Base-by-base conservation (phyloP, 164 flowering plant genomes). In the Tinospora cordifolia region DNA sequence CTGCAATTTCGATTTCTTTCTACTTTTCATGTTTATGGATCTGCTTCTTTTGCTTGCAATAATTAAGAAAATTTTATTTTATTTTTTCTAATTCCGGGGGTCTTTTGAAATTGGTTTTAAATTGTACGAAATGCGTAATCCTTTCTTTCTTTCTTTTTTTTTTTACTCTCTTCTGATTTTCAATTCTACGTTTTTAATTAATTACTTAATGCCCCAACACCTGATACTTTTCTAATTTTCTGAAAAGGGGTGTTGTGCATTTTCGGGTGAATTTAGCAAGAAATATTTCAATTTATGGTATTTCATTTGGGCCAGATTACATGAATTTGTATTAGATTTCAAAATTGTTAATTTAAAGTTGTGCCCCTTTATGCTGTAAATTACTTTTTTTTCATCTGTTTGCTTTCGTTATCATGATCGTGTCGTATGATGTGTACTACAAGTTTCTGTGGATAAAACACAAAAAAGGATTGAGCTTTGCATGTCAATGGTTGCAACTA, bases 281-380 rank as follows among this genome's bases (percentile, higher is more conserved):
- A n/a, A n/a, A 21, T 15, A 19, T 54, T 54, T n/a, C 6, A 54
- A 19, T 54, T 71, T 25, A 14, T 65, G 69, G 14, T 39, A 39
- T 25, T 24, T 57, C 25, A 39, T 25, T 24, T 57, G 25, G 8
- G 22, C 22, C n/a, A 5, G 21, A 19, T 62, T 63, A 34, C 12
- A 66, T 59, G 19, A 65, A 6, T 65, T 25, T 71, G 21, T 65
- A n/a, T n/a, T n/a, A 25, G 38, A 27, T 66, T 66, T 39, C 71
- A 34, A 63, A 65, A 36, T 15, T 51, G 6, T 17, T 11, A 0
- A 49, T 67, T n/a, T 49, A 36, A 41, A 10, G 58, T 26, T 8
- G 30, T 60, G 51, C 38, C 24, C 17, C 26, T 60, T 39, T 8
- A 0, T 40, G 21, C 14, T 44, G 47, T 44, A 44, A 44, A 44